Evolutionary conservation across 1,284 basidiomycete species (phyloP), one percentile per base, ranked within the genome.

Genomic region (Ceratobasidium sp.): DNA sequence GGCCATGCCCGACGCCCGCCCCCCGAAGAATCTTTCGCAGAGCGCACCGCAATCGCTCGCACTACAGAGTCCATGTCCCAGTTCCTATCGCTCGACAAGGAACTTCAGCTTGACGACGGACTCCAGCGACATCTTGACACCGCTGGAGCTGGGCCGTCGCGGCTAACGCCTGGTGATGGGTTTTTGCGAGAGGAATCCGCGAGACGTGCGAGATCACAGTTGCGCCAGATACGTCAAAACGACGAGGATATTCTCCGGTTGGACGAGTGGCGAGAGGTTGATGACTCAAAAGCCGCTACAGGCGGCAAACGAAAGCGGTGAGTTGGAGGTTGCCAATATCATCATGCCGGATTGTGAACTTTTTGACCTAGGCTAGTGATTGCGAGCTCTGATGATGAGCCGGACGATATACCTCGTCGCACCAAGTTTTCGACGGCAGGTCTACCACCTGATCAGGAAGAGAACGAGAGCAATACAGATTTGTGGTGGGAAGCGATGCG

Each of bases 401-500:
- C 49, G 34, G 65, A 68, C 31, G 64, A 66, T n/a, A 43, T 48
- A n/a, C 48, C 65, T n/a, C 48, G 48, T 13, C 65, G 65, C 13
- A 68, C 65, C 31, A 68, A 68, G 51, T 68, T 54, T 34, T 68
- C 65, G 22, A 39, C 51, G 34, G 56, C 82, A 16, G 77, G 75
- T 16, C 74, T 77, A n/a, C 66, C 76, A 16, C 76, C 79, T 0
- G 75, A 64, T 31, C 62, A 72, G 37, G 59, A 75, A 19, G 56
- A 72, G 24, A 78, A 80, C 34, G 80, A 77, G 48, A 85, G 87
- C 24, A 79, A 85, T 2, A 82, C 86, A 11, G 87, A 90, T 39
- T 81, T 91, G 6, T 93, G 92, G 92, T 93, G 92, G 92, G 84
- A 86, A 43, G 90, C 88, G 6, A 84, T 88, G 69, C 87, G 88